A percentile compares a stretch with the other conserved stretches of the same genome.
Evolutionary conservation across 495 filamentous ascomycete species (phyloP).

Genomic region (Articulospora tetracladia): DNA sequence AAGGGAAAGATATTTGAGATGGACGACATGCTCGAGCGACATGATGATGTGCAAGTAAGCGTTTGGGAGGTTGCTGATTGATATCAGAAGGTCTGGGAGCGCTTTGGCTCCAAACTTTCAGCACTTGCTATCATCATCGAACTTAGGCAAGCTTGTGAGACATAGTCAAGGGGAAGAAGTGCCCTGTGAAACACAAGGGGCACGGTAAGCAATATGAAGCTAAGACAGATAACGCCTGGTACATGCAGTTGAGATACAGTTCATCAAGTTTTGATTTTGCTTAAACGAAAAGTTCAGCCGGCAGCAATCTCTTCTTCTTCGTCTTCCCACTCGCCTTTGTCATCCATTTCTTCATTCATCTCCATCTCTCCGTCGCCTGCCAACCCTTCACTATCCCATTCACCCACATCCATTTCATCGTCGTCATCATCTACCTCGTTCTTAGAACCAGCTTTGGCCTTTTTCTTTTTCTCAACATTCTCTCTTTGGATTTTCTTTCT

Average conservation of each 20-base stretch:
- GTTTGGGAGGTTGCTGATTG: background rate
- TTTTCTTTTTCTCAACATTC: constrained; percentile 81
- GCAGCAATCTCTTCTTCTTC: constrained; percentile 40
- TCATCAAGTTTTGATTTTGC: background rate
- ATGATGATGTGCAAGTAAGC: background rate
- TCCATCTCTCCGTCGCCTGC: constrained; percentile 60
- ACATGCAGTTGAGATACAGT: too few species aligned
- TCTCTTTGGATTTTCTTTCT: constrained; percentile 77
- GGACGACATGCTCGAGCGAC: too few species aligned
- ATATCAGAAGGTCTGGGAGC: too few species aligned
- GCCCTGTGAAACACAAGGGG: too few species aligned
- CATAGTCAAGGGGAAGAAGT: too few species aligned
- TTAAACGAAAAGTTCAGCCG: constrained; percentile 12
- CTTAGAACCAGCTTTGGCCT: constrained; percentile 39
- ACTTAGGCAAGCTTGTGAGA: too few species aligned
- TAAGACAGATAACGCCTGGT: too few species aligned
- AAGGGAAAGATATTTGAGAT: background rate
- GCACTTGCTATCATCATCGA: background rate
- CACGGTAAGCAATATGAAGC: too few species aligned
- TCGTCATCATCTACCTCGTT: constrained; percentile 44
- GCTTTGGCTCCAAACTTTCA: too few species aligned
- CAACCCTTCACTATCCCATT: constrained; percentile 58
- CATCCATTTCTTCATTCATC: constrained; percentile 48
- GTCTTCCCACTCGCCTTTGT: constrained; percentile 49
- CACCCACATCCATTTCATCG: constrained; percentile 52